phyloP scores from a whole-genome alignment of 73 alveolate species.

The Paramecium sonneborni region DNA sequence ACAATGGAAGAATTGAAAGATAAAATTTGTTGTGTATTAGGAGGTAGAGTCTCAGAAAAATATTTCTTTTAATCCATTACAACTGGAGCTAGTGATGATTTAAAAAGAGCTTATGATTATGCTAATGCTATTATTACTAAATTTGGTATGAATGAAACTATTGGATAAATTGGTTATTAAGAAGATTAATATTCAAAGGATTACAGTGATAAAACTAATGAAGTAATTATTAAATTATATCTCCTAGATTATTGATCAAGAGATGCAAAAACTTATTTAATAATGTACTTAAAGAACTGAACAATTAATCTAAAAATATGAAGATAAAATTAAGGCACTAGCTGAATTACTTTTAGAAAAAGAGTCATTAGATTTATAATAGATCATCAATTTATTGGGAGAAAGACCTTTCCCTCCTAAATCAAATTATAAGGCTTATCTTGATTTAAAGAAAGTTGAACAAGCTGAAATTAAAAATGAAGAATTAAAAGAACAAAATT shows the following conservation, averaged over 20 bases:
- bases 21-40: constrained; percentile 75
- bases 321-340: constrained; percentile 48
- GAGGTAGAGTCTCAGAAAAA: constrained; percentile 81
- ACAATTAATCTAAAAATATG: constrained; percentile 52
- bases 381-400: constrained; percentile 78
- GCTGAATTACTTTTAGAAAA: constrained; percentile 76
- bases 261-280: constrained; percentile 68
- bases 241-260: constrained; percentile 70
- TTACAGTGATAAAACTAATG: constrained; percentile 71
- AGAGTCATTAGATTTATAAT: constrained; percentile 78
- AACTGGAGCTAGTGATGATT: constrained; percentile 85
- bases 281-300: constrained; percentile 67
- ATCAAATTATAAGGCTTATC: constrained; percentile 63
- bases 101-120: constrained; percentile 69
- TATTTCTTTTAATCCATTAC: constrained; percentile 74
- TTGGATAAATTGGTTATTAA: constrained; percentile 69
- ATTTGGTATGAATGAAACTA: constrained; percentile 73
- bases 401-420: constrained; percentile 84
- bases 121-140: constrained; percentile 76
- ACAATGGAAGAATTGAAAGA: constrained; percentile 74
- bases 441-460: constrained; percentile 43
- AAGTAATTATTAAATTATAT: constrained; percentile 4
- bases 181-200: constrained; percentile 67
- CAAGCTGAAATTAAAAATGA: constrained; percentile 65
- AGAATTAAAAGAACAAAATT: constrained; percentile 68